Evolutionary conservation across 176 grass and related monocot species (phyloP).

Genomic region (Aegilops bicornis): DNA sequence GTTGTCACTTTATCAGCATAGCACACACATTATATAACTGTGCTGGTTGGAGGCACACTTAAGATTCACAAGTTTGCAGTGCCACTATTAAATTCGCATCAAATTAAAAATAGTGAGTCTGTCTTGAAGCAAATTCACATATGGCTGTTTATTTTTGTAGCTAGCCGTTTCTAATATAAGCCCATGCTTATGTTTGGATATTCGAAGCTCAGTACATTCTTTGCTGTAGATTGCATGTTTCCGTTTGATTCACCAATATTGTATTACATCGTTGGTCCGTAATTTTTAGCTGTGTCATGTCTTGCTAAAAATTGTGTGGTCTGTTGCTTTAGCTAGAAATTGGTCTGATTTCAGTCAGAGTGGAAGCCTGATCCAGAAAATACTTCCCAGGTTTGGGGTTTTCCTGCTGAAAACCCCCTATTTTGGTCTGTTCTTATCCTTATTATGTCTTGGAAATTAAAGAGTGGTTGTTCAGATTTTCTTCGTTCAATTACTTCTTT

Average conservation of each 20-base stretch:
- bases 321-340: conserved; percentile 4
- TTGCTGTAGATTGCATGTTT: neutral
- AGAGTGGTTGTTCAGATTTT: neutral
- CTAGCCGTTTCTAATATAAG: neutral
- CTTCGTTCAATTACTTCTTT: no score
- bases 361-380: neutral
- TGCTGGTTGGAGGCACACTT: neutral
- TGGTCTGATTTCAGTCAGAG: neutral
- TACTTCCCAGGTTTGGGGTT: neutral
- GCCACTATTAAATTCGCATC: neutral
- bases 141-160: neutral
- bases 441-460: neutral
- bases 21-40: neutral
- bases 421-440: neutral
- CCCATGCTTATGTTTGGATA: neutral
- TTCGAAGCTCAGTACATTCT: neutral
- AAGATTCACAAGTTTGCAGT: neutral
- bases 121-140: neutral
- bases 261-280: neutral
- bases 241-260: neutral
- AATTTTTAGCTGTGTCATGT: neutral
- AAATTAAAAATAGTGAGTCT: neutral
- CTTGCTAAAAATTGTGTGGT: neutral
- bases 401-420: neutral
- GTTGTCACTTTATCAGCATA: neutral